Percentiles rank a stretch among this genome's conserved stretches.
Conservation (phyloP, 2,329 filamentous ascomycete genomes). For the Sclerotinia sclerotiorum region DNA sequence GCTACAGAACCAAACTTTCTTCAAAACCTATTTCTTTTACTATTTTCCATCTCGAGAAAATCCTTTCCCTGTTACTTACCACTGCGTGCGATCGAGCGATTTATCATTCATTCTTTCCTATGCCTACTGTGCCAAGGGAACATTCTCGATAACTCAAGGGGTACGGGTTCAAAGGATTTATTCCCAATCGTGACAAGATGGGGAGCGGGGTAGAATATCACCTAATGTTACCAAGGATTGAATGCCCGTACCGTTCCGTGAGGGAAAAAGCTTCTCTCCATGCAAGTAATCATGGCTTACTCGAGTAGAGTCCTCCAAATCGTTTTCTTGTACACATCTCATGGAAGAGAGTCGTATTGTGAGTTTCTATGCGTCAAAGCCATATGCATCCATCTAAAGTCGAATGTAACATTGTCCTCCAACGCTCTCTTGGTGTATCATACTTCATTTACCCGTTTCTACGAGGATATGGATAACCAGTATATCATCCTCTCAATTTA, state of each 20-base stretch:
- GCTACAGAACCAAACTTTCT: neutral
- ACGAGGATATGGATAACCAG: neutral
- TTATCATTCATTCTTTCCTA: no score
- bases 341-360: neutral
- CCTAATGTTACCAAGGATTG: neutral
- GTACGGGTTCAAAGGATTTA: no score
- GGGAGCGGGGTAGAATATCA: no score
- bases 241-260: neutral
- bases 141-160: no score
- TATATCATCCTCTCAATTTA: neutral
- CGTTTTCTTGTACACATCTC: neutral
- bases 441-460: neutral
- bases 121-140: no score
- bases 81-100: neutral
- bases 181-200: no score
- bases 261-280: neutral
- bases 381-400: neutral
- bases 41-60: neutral
- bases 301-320: neutral
- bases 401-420: neutral
- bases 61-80: neutral
- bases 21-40: neutral
- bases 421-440: neutral
- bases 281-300: neutral
- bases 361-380: neutral